Percentiles rank a stretch among this genome's conserved stretches.
phyloP scores from a whole-genome alignment of 345 rosid genomes.

The Sapria himalayana region DNA sequence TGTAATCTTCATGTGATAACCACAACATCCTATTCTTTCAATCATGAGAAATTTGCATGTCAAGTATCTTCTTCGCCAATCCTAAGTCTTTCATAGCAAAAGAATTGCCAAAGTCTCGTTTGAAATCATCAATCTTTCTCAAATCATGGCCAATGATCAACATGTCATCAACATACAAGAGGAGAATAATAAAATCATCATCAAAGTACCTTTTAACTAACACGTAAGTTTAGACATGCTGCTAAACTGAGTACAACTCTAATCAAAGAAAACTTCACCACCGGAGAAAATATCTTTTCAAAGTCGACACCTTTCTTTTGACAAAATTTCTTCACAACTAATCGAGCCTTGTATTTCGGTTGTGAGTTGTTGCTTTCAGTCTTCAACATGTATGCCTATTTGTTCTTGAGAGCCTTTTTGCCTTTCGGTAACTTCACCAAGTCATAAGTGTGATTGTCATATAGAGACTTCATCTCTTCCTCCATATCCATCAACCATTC shows the following conservation, averaged over 20 bases:
- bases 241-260: background rate
- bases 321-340: background rate
- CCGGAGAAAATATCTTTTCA: background rate
- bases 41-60: too few species aligned
- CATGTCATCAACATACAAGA: background rate
- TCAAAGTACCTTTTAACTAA: background rate
- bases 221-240: background rate
- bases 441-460: too few species aligned
- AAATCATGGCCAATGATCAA: background rate
- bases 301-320: background rate
- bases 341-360: background rate
- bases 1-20: too few species aligned
- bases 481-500: too few species aligned
- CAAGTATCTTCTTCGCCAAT: background rate
- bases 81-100: background rate
- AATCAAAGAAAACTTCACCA: too few species aligned
- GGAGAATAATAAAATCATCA: background rate
- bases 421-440: background rate
- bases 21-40: too few species aligned
- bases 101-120: background rate
- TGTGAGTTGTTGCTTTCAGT: background rate
- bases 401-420: background rate
- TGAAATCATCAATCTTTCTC: background rate
- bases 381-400: background rate
- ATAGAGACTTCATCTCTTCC: too few species aligned